A percentile compares a stretch with the other conserved stretches of the same genome.
Conservation (phyloP, 805 yeast species). For the Saturnispora quitensis region DNA sequence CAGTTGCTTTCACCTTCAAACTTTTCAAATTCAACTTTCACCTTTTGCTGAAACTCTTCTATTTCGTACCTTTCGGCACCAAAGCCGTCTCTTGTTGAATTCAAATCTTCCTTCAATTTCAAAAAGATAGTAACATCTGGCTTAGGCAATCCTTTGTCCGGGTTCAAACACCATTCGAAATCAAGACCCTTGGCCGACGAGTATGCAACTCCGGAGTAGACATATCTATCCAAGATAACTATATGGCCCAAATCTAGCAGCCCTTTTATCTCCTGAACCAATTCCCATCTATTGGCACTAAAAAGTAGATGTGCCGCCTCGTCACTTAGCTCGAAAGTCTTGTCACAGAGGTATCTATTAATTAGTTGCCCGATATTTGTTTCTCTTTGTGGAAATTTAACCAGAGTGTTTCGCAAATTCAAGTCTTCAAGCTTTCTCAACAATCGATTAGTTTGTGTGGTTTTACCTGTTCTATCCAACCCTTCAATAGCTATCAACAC, state of each 20-base stretch:
- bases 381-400: slow-evolving; percentile 83
- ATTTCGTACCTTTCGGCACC: slow-evolving; percentile 93
- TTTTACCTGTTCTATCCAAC: slow-evolving; percentile 88
- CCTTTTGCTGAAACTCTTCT: slow-evolving; percentile 62
- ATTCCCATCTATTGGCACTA: slow-evolving; percentile 94
- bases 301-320: slow-evolving; percentile 81
- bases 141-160: slow-evolving; percentile 76
- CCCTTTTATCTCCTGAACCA: slow-evolving; percentile 36
- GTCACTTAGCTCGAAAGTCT: slow-evolving; percentile 47
- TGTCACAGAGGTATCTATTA: slow-evolving; percentile 56
- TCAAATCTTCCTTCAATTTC: slow-evolving; percentile 43
- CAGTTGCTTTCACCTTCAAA: slow-evolving; percentile 29
- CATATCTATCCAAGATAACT: slow-evolving; percentile 76
- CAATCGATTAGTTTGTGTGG: slow-evolving; percentile 60
- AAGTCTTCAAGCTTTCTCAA: slow-evolving; percentile 20
- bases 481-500: slow-evolving; percentile 81
- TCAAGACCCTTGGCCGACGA: slow-evolving; percentile 76
- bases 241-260: slow-evolving; percentile 40
- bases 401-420: slow-evolving; percentile 34
- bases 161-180: slow-evolving; percentile 67
- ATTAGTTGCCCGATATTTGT: slow-evolving; percentile 77
- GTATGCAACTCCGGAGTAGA: slow-evolving; percentile 89
- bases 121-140: slow-evolving; percentile 83
- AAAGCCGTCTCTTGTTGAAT: slow-evolving; percentile 57
- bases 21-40: slow-evolving; percentile 47